Conservation (phyloP, 1,139 yeast genomes). For the Candida sp. region DNA sequence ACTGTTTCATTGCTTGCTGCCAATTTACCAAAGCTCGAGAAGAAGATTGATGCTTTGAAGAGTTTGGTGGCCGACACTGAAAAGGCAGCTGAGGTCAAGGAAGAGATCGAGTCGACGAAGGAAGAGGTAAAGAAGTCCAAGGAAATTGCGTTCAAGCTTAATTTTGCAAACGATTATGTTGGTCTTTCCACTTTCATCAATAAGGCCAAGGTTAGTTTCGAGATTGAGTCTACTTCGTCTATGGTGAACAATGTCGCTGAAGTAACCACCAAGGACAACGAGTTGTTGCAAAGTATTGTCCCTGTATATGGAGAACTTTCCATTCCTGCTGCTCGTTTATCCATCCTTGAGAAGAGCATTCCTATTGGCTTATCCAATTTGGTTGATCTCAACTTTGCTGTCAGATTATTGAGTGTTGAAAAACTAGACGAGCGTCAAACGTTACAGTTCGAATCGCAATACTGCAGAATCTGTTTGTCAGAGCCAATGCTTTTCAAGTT, state of each 20-base stretch:
- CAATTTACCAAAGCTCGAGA: conserved; percentile 16
- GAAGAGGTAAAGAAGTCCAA: background rate
- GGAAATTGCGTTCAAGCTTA: conserved; percentile 27
- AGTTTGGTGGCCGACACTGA: conserved; percentile 6
- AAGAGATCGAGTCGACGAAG: background rate
- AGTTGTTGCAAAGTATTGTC: conserved; percentile 14
- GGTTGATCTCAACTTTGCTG: conserved; percentile 41
- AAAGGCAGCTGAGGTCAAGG: background rate
- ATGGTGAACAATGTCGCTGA: conserved; percentile 26
- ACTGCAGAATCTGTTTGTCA: conserved; percentile 60
- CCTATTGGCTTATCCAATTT: conserved; percentile 51
- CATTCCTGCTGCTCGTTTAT: conserved; percentile 46
- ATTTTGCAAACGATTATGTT: conserved; percentile 36
- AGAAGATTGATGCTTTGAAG: conserved; percentile 20
- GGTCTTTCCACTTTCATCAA: conserved; percentile 38
- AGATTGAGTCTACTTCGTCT: conserved; percentile 28
- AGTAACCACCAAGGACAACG: background rate
- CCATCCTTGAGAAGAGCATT: conserved; percentile 36
- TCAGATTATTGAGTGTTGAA: conserved; percentile 38
- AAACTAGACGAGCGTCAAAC: conserved; percentile 32
- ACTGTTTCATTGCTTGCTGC: conserved; percentile 22
- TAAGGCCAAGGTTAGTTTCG: conserved; percentile 37
- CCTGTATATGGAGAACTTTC: conserved; percentile 41
- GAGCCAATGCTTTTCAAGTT: conserved; percentile 52
- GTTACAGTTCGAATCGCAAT: conserved; percentile 61